Evolutionary conservation across 805 yeast species (phyloP).

Genomic region (Pichia rugopelliculosa): DNA sequence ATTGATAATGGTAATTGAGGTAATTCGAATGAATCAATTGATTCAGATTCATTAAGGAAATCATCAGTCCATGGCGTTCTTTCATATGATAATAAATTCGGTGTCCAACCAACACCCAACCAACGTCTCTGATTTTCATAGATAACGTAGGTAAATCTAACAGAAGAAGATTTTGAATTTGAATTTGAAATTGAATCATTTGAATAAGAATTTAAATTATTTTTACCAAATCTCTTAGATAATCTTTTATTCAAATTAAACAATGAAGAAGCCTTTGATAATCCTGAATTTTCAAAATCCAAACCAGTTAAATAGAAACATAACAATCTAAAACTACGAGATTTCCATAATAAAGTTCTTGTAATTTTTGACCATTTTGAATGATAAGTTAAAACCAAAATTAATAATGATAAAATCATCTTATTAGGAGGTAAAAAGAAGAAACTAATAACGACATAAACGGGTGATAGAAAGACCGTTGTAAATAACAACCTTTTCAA

Average conservation of each 20-base stretch:
- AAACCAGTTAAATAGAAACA: conserved; percentile 84
- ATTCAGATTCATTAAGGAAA: conserved; percentile 75
- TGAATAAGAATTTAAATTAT: conserved; percentile 13
- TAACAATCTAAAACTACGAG: conserved; percentile 58
- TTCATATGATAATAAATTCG: conserved; percentile 84
- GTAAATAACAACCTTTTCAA: conserved; percentile 75
- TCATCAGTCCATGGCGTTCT: conserved; percentile 98
- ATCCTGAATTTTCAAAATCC: conserved; percentile 45
- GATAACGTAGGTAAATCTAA: conserved; percentile 82
- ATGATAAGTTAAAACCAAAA: conserved; percentile 70
- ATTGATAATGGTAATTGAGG: conserved; percentile 48
- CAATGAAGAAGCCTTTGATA: conserved; percentile 29
- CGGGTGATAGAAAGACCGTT: conserved; percentile 77
- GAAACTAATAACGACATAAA: conserved; percentile 63
- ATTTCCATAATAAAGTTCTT: conserved; percentile 79
- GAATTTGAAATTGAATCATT: conserved; percentile 2
- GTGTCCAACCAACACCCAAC: conserved; percentile 98
- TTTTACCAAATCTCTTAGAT: conserved; percentile 30
- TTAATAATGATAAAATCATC: conserved; percentile 51
- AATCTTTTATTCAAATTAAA: conserved; percentile 46
- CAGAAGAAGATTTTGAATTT: conserved; percentile 36
- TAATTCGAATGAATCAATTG: conserved; percentile 69
- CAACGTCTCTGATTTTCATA: conserved; percentile 95
- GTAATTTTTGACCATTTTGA: conserved; percentile 80
- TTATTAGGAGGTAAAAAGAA: conserved; percentile 66